A percentile compares a stretch with the other conserved stretches of the same genome.
phyloP scores from a whole-genome alignment of 1,284 basidiomycete genomes.

The Cutaneotrichosporon spelunceum region DNA sequence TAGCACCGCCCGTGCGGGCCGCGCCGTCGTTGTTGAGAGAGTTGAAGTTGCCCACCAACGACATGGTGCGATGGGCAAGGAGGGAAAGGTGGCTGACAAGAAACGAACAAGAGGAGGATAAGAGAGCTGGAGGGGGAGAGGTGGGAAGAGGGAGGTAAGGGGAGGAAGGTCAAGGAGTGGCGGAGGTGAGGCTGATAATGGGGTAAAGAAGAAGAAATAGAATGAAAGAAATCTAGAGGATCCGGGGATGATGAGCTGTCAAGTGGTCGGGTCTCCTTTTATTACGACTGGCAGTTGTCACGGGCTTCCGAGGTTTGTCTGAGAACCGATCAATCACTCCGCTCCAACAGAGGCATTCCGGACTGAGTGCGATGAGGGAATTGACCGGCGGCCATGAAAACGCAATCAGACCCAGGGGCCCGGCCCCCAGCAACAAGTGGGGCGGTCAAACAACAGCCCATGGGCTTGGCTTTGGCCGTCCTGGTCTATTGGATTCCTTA shows the following conservation, averaged over 20 bases:
- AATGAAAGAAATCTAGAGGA: background rate
- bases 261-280: background rate
- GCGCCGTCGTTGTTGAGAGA: conserved; percentile 16
- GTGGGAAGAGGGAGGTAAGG: background rate
- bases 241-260: background rate
- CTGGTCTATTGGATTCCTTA: too few species aligned
- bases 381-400: too few species aligned
- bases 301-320: too few species aligned
- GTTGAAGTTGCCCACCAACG: conserved; percentile 21
- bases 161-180: background rate
- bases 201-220: background rate
- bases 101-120: background rate
- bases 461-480: too few species aligned
- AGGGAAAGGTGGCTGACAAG: background rate
- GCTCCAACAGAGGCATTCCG: too few species aligned
- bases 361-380: too few species aligned
- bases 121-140: background rate
- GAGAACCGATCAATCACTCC: too few species aligned
- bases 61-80: conserved; percentile 18
- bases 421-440: too few species aligned
- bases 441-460: too few species aligned
- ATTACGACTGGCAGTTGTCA: background rate
- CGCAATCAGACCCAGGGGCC: too few species aligned
- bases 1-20: background rate
- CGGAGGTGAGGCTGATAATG: background rate